Evolutionary conservation across 768 basidiomycete genomes (phyloP), one percentile per base, ranked within the genome.

Genomic region (Pleurotus platypus): DNA sequence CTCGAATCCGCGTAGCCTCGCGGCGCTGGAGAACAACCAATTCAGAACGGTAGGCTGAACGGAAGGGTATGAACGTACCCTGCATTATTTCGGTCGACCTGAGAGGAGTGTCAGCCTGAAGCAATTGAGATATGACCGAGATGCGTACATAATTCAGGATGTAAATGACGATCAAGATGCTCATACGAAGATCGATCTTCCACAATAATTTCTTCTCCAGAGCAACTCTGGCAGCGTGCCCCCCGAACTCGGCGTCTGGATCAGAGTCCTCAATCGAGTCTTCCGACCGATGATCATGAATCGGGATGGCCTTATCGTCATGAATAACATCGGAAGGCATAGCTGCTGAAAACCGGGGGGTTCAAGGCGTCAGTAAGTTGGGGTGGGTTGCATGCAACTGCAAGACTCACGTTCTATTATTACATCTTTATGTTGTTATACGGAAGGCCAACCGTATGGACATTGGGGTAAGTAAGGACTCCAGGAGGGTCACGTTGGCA

Each of bases 11-110:
- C 82, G 78, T 42, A 90, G 72, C 54, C 90, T 78, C 30, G 89
- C 90, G 9, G 87, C 89, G 45, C 89, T 89, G 61, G 18, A 6
- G 8, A 22, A 38, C 30, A 35, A 35, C 11, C 8, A 35, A 0
- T 11, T 35, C 30, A 9, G 30, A 35, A 35, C 8, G 30, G 30
- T 4, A 8, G 22, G 46, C 24, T n/a, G 43, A 27, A 16, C 13
- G 12, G 18, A 43, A 26, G 22, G 30, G 11, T 9, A 54, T 11
- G 42, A 40, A 75, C 68, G 59, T 67, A 87, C 86, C 80, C 77
- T 35, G 79, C 86, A 70, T 90, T 91, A 63, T 90, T 91, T 56
- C 90, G 79, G 69, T 92, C 90, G 49, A 91, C 80, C 80, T 90
- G 64, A 49, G 30, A 7, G 9, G 16, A 30, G 13, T 47, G 57